phyloP scores from a whole-genome alignment of 2,329 filamentous ascomycete genomes.

The Dactylella cylindrospora region DNA sequence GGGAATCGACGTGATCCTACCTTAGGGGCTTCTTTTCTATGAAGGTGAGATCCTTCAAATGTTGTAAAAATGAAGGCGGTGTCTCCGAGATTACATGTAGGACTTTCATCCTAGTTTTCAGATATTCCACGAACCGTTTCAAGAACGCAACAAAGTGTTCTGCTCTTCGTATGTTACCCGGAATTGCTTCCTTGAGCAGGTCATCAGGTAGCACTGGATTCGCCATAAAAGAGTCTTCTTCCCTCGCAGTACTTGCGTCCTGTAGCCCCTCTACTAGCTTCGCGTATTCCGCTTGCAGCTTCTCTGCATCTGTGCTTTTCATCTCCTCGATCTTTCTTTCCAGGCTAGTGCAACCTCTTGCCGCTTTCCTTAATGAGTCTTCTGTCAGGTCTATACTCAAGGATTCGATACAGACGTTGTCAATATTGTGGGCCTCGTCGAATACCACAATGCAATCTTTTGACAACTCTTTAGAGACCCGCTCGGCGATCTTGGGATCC shows the following conservation, averaged over 20 bases:
- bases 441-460: conserved; percentile 99
- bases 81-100: conserved; percentile 97
- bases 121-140: conserved; percentile 94
- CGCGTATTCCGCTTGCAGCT: conserved; percentile 90
- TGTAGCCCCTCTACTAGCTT: conserved; percentile 91
- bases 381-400: conserved; percentile 96
- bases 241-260: conserved; percentile 81
- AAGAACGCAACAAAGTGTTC: conserved; percentile 95
- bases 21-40: conserved; percentile 93
- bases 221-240: conserved; percentile 95
- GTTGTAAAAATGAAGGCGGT: conserved; percentile 85
- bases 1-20: conserved; percentile 13
- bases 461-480: conserved; percentile 91
- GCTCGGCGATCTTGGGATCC: conserved; percentile 94
- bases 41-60: conserved; percentile 92
- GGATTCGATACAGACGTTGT: conserved; percentile 98
- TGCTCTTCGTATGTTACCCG: conserved; percentile 90
- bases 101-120: conserved; percentile 98
- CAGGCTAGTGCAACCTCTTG: conserved; percentile 83
- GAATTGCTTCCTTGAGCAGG: conserved; percentile 89
- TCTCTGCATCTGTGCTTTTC: conserved; percentile 92
- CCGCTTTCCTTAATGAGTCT: conserved; percentile 87
- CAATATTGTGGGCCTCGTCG: conserved; percentile 98
- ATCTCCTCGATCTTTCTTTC: conserved; percentile 90
- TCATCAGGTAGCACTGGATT: conserved; percentile 94